Evolutionary conservation across 177 flowering plant species (phyloP), one percentile per base, ranked within the genome.

Genomic region (Vitis hybrid): DNA sequence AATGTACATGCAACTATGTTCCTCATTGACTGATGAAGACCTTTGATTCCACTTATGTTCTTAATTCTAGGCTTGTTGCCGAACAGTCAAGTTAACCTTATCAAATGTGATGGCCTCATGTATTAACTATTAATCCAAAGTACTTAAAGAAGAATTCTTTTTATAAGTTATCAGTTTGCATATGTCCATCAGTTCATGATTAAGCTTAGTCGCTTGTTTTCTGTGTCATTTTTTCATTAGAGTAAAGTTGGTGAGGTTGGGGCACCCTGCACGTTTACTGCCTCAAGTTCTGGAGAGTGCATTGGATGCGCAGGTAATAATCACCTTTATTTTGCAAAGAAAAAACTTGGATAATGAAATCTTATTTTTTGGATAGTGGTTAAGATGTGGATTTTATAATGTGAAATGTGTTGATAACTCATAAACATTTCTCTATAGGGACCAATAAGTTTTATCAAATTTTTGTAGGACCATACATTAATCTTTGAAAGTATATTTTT

Each of bases 231-330:
- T 75, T 76, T 55, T 1, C 27, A 58, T 68, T 75, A 93, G 97
- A 76, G 92, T 92, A 49, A 96, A 93, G 85, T 69, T 93, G 81
- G 97, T 96, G 78, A 89, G 99, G 77, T 56, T 96, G 81, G 98
- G 99, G 50, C 99, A 96, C 78, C 99, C 99, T 82, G 99, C 99
- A 72, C 97, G 98, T 55, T 79, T 96, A 59, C 89, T 96, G 66
- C 99, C 99, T 79, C 98, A 96, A 91, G 97, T 93, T 52, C 72
- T 93, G 86, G 97, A 93, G 10, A 93, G 95, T 85, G 97, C 99
- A 65, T 82, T 96, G 71, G 99, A 96, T 78, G 97, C 98, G 18
- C 96, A 91, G 97, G 99, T 93, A 83, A 40, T 57, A 49, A 56
- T 14, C 35, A 50, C 12, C 30, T 14, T 54, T 19, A 8, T 65